A percentile compares a stretch with the other conserved stretches of the same genome.
phyloP scores from a whole-genome alignment of 2,329 filamentous ascomycete species.

The Xylariaceae sp. region DNA sequence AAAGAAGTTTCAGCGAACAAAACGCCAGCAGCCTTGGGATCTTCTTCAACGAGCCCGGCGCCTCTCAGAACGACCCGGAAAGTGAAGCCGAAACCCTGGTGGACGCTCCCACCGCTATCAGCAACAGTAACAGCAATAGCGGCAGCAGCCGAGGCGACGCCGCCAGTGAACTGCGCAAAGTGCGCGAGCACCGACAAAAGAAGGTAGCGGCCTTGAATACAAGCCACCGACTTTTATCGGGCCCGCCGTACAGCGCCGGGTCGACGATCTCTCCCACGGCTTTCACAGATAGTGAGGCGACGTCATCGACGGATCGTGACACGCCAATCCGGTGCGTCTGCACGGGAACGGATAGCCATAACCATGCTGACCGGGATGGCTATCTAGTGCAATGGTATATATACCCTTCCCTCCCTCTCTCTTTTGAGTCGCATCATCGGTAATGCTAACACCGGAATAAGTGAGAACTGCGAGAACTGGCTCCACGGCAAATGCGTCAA shows the following conservation, averaged over 20 bases:
- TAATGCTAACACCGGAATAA: constrained; percentile 28
- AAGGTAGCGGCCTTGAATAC: constrained; percentile 29
- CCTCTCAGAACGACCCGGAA: constrained; percentile 37
- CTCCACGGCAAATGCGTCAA: constrained; percentile 61
- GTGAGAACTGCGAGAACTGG: constrained; percentile 62
- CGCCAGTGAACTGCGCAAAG: constrained; percentile 54
- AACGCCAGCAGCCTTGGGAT: constrained; percentile 40
- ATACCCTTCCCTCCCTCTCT: background rate
- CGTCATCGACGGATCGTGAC: constrained; percentile 38
- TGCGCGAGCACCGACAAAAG: constrained; percentile 49
- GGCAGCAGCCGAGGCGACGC: constrained; percentile 45
- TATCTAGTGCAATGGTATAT: constrained; percentile 63
- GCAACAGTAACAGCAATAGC: constrained; percentile 14
- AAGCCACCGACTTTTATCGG: constrained; percentile 31
- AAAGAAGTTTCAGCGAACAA: constrained; percentile 45
- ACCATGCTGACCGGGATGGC: constrained; percentile 36
- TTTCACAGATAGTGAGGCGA: constrained; percentile 45
- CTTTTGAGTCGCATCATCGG: background rate
- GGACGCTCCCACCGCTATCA: constrained; percentile 36
- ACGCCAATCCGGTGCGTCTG: constrained; percentile 55
- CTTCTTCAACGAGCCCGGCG: constrained; percentile 28
- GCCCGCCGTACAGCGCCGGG: constrained; percentile 17
- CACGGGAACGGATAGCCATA: constrained; percentile 30
- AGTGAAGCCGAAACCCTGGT: constrained; percentile 58
- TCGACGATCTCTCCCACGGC: constrained; percentile 47